Evolutionary conservation across 163 green algal genomes (phyloP).

Genomic region (Chlorella variabilis): DNA sequence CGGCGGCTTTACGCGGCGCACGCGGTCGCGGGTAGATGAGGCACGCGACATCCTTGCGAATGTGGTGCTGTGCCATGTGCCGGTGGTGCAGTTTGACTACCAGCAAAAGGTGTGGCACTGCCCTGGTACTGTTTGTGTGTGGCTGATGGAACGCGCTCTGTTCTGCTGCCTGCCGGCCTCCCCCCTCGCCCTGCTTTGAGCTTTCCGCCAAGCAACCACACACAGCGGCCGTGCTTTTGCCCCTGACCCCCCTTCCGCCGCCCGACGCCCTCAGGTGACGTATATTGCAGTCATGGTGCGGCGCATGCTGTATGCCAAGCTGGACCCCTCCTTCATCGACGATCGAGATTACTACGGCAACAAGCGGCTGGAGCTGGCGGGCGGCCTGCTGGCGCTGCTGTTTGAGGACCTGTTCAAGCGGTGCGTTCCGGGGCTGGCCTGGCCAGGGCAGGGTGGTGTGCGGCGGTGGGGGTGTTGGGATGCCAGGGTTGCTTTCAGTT

Average conservation of each 20-base stretch:
- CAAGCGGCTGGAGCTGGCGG: slow-evolving; percentile 94
- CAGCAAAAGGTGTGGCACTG: slow-evolving; percentile 55
- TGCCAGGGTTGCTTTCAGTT: background rate
- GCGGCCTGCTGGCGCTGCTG: slow-evolving; percentile 94
- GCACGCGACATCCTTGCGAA: slow-evolving; percentile 94
- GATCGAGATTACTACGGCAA: slow-evolving; percentile 99
- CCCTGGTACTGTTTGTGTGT: background rate
- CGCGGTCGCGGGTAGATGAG: slow-evolving; percentile 82
- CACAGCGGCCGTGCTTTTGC: no score
- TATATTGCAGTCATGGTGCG: slow-evolving; percentile 95
- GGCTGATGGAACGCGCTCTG: no score
- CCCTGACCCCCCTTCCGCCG: no score
- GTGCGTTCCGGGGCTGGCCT: background rate
- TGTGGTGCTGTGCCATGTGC: slow-evolving; percentile 96
- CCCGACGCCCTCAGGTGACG: slow-evolving; percentile 74
- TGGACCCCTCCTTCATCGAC: slow-evolving; percentile 91
- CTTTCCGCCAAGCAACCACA: no score
- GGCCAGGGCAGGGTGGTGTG: no score
- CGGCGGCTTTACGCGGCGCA: slow-evolving; percentile 34
- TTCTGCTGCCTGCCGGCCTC: no score
- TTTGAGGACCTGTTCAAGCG: slow-evolving; percentile 99
- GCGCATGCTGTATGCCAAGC: slow-evolving; percentile 89
- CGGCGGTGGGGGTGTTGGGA: no score
- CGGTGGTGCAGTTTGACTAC: slow-evolving; percentile 85
- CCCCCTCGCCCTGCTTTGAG: no score